A percentile compares a stretch with the other conserved stretches of the same genome.
Conservation (phyloP, 2,329 filamentous ascomycete species). For the Fusarium torulosum region DNA sequence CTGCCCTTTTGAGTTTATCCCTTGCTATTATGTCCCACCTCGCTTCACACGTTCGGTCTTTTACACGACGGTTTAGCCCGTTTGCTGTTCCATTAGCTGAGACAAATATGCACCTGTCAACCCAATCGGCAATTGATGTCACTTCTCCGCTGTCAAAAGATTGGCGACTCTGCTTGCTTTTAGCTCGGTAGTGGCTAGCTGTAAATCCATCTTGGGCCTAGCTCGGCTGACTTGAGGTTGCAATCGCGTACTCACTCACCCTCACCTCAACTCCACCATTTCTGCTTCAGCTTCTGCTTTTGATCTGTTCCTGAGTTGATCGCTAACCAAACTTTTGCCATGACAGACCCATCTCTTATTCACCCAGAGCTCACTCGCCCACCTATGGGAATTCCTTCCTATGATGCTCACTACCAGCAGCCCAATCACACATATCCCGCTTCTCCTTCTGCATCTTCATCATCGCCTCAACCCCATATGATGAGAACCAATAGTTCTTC, state of each 20-base stretch:
- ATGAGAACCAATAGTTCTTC: slow-evolving; percentile 70
- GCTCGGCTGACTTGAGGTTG: slow-evolving; percentile 28
- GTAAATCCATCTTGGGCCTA: slow-evolving; percentile 38
- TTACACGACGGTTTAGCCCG: slow-evolving; percentile 36
- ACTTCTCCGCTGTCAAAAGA: slow-evolving; percentile 37
- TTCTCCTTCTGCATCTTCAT: slow-evolving; percentile 72
- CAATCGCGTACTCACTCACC: slow-evolving; percentile 12
- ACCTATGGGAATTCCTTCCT: slow-evolving; percentile 60
- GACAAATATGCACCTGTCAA: slow-evolving; percentile 42
- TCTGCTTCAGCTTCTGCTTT: background rate
- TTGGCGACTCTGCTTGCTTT: slow-evolving; percentile 39
- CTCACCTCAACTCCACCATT: slow-evolving; percentile 33
- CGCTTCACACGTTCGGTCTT: slow-evolving; percentile 15
- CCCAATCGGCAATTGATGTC: slow-evolving; percentile 35
- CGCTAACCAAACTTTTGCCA: slow-evolving; percentile 54
- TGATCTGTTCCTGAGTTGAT: slow-evolving; percentile 27
- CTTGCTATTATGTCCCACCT: slow-evolving; percentile 60
- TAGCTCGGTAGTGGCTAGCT: slow-evolving; percentile 43
- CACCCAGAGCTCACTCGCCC: slow-evolving; percentile 66
- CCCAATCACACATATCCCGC: slow-evolving; percentile 64
- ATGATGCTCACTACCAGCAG: slow-evolving; percentile 63
- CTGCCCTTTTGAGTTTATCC: slow-evolving; percentile 48
- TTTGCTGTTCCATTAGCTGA: slow-evolving; percentile 43
- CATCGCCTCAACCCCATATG: slow-evolving; percentile 62
- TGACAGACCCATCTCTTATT: slow-evolving; percentile 68